phyloP scores from a whole-genome alignment of 2,329 filamentous ascomycete genomes.

The Aspergillus thermomutatus region DNA sequence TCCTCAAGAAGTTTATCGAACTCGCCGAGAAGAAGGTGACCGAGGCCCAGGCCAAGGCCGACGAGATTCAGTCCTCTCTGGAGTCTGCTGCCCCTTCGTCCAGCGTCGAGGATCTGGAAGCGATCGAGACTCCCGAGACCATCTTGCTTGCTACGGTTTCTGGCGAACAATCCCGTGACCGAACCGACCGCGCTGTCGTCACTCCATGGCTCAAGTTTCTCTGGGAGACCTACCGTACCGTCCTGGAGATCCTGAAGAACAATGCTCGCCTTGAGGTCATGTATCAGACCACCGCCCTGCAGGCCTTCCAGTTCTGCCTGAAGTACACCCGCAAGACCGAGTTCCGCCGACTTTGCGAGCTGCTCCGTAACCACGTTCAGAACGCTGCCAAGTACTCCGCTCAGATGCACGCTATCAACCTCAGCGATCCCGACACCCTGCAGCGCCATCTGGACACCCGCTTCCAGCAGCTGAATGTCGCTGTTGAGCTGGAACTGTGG shows the following conservation, averaged over 20 bases:
- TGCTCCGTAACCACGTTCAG: slow-evolving; percentile 96
- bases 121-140: slow-evolving; percentile 94
- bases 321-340: slow-evolving; percentile 99
- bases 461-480: slow-evolving; percentile 97
- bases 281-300: slow-evolving; percentile 96
- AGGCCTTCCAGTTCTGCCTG: slow-evolving; percentile 98
- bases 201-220: slow-evolving; percentile 99
- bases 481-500: slow-evolving; percentile 96
- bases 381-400: slow-evolving; percentile 98
- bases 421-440: slow-evolving; percentile 94
- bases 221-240: slow-evolving; percentile 98
- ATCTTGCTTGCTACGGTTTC: slow-evolving; percentile 97
- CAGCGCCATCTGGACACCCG: slow-evolving; percentile 97
- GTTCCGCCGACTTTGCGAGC: slow-evolving; percentile 96
- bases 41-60: slow-evolving; percentile 90
- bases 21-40: slow-evolving; percentile 94
- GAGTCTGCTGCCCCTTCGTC: slow-evolving; percentile 69
- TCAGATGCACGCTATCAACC: slow-evolving; percentile 99
- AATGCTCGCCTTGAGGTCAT: slow-evolving; percentile 96
- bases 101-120: slow-evolving; percentile 92
- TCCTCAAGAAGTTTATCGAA: slow-evolving; percentile 97
- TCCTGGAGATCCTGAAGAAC: slow-evolving; percentile 97
- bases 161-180: slow-evolving; percentile 93
- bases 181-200: slow-evolving; percentile 95
- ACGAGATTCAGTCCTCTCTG: slow-evolving; percentile 85